These are phyloP conservation scores for Coemansia sp. DNA, from an alignment of 192 early-diverging fungal species.

Conservation along the genomic window DNA sequence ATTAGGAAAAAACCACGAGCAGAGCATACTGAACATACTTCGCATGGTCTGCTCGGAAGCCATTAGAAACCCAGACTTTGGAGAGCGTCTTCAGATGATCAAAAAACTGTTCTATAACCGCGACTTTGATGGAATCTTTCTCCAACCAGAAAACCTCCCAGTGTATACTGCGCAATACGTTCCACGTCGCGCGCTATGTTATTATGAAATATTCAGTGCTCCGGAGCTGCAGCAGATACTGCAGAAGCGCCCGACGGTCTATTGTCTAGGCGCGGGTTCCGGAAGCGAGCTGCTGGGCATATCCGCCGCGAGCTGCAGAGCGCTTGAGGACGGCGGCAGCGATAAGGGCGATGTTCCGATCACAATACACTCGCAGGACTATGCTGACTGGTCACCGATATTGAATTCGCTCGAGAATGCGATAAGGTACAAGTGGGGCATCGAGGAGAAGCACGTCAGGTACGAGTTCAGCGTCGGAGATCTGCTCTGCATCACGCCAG, in stretches of 20 bases:
- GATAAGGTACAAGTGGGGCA: conserved; percentile 56
- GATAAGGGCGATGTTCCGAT: conserved; percentile 16
- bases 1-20: conserved; percentile 29
- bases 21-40: conserved; percentile 63
- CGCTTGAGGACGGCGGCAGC: conserved; percentile 2
- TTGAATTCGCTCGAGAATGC: conserved; percentile 55
- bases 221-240: conserved; percentile 55
- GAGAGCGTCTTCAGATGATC: conserved; percentile 64
- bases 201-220: conserved; percentile 65
- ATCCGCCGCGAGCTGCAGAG: conserved; percentile 58
- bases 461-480: conserved; percentile 62
- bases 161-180: conserved; percentile 88
- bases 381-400: conserved; percentile 61
- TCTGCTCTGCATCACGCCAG: conserved; percentile 54
- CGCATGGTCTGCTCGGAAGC: conserved; percentile 59
- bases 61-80: conserved; percentile 61
- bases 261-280: conserved; percentile 76
- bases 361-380: conserved; percentile 57
- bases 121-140: conserved; percentile 82
- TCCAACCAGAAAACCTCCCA: conserved; percentile 63
- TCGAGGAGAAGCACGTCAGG: conserved; percentile 36
- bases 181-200: conserved; percentile 81
- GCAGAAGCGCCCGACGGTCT: conserved; percentile 48
- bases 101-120: conserved; percentile 79
- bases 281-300: conserved; percentile 85